These are phyloP conservation scores for Talaromyces wortmannii DNA, from an alignment of 495 filamentous ascomycete genomes.

Conservation along the genomic window DNA sequence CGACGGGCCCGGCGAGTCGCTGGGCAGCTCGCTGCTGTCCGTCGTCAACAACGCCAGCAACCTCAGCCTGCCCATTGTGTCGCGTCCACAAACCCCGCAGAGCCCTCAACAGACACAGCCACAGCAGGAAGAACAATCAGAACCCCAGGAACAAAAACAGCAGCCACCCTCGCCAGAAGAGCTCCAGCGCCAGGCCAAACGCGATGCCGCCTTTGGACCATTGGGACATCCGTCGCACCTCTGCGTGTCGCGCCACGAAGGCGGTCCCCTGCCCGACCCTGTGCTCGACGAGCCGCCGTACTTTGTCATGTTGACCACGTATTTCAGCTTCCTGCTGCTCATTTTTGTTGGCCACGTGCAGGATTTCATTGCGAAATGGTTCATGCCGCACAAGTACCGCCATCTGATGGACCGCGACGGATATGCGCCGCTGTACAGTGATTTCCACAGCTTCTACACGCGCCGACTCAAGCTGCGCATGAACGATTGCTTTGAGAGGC, in stretches of 20 bases:
- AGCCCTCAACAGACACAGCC: background rate
- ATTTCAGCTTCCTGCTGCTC: conserved; percentile 82
- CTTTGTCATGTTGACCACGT: conserved; percentile 84
- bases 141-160: conserved; percentile 16
- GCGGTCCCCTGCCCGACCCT: conserved; percentile 60
- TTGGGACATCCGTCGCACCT: conserved; percentile 61
- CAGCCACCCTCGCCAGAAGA: conserved; percentile 63
- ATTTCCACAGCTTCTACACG: conserved; percentile 92
- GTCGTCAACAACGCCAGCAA: conserved; percentile 11
- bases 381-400: conserved; percentile 62
- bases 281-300: conserved; percentile 84
- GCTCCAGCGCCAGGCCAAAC: conserved; percentile 51
- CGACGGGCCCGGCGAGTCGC: conserved; percentile 1
- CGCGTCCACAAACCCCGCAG: background rate
- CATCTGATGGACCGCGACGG: conserved; percentile 68
- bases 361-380: conserved; percentile 84
- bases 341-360: conserved; percentile 81
- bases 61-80: background rate
- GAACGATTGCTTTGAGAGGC: conserved; percentile 82
- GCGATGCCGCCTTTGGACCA: conserved; percentile 80
- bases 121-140: background rate
- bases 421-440: conserved; percentile 82
- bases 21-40: conserved; percentile 12
- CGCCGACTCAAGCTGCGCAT: conserved; percentile 80
- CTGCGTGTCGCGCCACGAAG: conserved; percentile 67